Base-by-base conservation (phyloP, 495 filamentous ascomycete genomes). In the Aspergillus avenaceus region DNA sequence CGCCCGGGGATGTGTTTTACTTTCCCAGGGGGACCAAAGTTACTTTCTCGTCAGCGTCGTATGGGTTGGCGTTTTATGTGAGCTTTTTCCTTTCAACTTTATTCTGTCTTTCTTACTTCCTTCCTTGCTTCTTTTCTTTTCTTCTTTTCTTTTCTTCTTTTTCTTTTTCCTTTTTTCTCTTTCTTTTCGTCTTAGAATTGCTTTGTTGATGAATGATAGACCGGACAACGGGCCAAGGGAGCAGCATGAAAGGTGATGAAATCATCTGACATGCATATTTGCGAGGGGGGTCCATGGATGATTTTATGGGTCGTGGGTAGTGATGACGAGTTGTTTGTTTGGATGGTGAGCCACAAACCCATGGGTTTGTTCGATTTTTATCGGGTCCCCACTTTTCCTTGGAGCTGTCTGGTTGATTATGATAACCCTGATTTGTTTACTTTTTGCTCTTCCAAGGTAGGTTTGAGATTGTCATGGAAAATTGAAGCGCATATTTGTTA, bases 21-120 rank as follows among this genome's bases (percentile, higher is more conserved):
- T 86, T 90, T 61, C 84, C 84, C 53, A 87, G 86, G 72, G 87
- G 86, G n/a, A 69, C 77, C 6, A 87, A 78, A 58, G 87, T 90
- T 60, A 89, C 85, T 1, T 91, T 91, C 51, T 83, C 76, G 19
- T 90, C 85, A 19, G 76, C 81, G 36, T 78, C 76, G 45, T 87
- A 84, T 64, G 85, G 85, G 12, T 69, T 89, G 56, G 86, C 80
- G 4, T 91, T 90, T 60, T 91, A 61, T 41, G 72, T 75, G 54
- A 61, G 71, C 71, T 53, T 34, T 29, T 29, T 18, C 22, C 22
- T 16, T 22, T 18, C 18, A 23, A n/a, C 25, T 13, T 43, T 34
- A 14, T 26, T 52, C 22, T 27, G 23, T 14, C 7, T 28, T 36
- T 23, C 5, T 25, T 19, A 13, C 43, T 32, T 14, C 21, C 24